These are phyloP conservation scores for Neonectria punicea DNA, from an alignment of 2,329 filamentous ascomycete genomes.

Conservation along the genomic window DNA sequence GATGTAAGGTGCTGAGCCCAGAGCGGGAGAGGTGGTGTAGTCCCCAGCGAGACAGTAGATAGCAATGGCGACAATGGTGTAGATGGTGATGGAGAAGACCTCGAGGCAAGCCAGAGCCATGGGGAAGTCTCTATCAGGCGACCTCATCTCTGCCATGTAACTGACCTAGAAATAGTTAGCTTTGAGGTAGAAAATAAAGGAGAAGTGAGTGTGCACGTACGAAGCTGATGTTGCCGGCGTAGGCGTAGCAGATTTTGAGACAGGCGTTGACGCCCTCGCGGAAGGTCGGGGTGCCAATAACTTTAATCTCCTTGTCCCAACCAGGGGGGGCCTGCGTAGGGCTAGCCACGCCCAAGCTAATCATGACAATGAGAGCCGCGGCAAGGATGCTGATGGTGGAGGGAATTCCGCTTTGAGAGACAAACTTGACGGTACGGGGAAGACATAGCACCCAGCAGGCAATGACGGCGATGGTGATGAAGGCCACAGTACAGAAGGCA, in stretches of 20 bases:
- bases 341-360: constrained; percentile 38
- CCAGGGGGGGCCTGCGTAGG: constrained; percentile 38
- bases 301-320: constrained; percentile 39
- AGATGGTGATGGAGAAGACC: constrained; percentile 47
- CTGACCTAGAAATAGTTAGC: background rate
- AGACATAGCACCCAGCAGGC: constrained; percentile 70
- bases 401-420: constrained; percentile 40
- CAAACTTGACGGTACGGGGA: constrained; percentile 68
- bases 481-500: constrained; percentile 70
- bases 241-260: constrained; percentile 45
- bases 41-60: constrained; percentile 48
- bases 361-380: constrained; percentile 45
- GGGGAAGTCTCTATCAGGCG: constrained; percentile 46
- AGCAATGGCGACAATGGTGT: constrained; percentile 46
- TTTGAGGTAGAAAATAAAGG: no score
- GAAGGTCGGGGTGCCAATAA: constrained; percentile 39
- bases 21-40: constrained; percentile 46
- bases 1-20: constrained; percentile 47
- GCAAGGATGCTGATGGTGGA: constrained; percentile 42
- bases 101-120: constrained; percentile 47
- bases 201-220: constrained; percentile 22
- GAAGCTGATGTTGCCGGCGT: constrained; percentile 46
- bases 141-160: constrained; percentile 49
- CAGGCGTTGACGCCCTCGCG: constrained; percentile 41
- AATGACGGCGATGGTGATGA: constrained; percentile 69